phyloP scores from a whole-genome alignment of 257 asterid genomes.

The Nicotiana undulata region DNA sequence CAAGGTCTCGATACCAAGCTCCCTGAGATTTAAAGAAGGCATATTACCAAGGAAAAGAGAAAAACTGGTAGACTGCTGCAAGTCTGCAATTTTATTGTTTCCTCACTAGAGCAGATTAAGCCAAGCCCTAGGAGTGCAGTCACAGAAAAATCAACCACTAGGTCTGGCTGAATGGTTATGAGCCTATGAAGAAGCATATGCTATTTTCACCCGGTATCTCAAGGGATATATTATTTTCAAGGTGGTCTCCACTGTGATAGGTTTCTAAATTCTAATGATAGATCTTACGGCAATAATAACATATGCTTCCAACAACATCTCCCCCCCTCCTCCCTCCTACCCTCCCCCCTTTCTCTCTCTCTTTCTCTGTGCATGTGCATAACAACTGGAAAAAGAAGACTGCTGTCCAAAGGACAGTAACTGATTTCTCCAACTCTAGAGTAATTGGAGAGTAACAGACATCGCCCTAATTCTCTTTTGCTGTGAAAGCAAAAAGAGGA shows the following conservation, averaged over 20 bases:
- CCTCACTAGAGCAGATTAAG: background rate
- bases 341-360: no score
- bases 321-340: background rate
- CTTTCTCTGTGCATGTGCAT: background rate
- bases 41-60: background rate
- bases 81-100: background rate
- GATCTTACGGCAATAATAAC: background rate
- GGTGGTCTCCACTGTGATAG: background rate
- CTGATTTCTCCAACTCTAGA: background rate
- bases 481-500: background rate
- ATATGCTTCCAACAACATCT: background rate
- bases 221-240: background rate
- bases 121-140: background rate
- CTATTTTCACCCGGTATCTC: background rate
- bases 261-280: background rate
- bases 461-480: background rate
- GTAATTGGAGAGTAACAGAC: background rate
- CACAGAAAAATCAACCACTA: background rate
- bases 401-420: background rate
- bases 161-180: background rate
- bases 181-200: background rate
- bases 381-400: background rate
- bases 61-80: background rate
- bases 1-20: constrained; percentile 78
- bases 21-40: constrained; percentile 35